Evolutionary conservation across 805 yeast species (phyloP).

Genomic region (Kodamaea lidongshanica): DNA sequence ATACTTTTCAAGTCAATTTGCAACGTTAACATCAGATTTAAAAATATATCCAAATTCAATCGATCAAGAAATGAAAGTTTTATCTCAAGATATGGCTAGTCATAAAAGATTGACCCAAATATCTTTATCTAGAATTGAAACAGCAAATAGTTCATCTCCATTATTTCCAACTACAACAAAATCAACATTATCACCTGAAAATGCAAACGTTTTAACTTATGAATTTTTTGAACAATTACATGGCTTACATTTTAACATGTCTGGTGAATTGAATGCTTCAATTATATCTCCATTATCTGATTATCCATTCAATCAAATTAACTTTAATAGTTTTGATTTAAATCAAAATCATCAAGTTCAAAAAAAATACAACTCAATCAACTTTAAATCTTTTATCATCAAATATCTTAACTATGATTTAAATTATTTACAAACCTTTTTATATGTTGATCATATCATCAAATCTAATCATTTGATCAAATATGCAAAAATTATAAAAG

Average conservation of each 20-base stretch:
- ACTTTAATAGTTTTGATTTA: slow-evolving; percentile 1
- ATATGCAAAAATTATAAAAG: slow-evolving; percentile 17
- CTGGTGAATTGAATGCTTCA: slow-evolving; percentile 3
- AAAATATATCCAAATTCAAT: no score
- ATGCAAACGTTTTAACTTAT: slow-evolving; percentile 10
- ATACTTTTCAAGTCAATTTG: slow-evolving; percentile 12
- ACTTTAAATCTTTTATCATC: slow-evolving; percentile 10
- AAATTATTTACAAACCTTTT: slow-evolving; percentile 15
- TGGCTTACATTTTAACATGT: slow-evolving; percentile 6
- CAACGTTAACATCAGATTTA: slow-evolving; percentile 6
- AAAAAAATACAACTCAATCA: background rate
- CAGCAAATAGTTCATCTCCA: no score
- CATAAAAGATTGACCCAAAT: no score
- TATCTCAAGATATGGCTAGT: no score
- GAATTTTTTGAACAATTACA: slow-evolving; percentile 11
- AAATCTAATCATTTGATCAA: slow-evolving; percentile 25
- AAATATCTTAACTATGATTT: slow-evolving; percentile 23
- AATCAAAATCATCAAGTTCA: background rate
- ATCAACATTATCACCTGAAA: no score
- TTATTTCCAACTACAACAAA: no score
- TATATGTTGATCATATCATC: slow-evolving; percentile 21
- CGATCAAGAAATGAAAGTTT: no score
- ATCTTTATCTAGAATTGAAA: no score
- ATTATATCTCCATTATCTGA: slow-evolving; percentile 11
- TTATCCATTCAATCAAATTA: slow-evolving; percentile 7